Base-by-base conservation (phyloP, 164 flowering plant species). In the Annona cherimola region DNA sequence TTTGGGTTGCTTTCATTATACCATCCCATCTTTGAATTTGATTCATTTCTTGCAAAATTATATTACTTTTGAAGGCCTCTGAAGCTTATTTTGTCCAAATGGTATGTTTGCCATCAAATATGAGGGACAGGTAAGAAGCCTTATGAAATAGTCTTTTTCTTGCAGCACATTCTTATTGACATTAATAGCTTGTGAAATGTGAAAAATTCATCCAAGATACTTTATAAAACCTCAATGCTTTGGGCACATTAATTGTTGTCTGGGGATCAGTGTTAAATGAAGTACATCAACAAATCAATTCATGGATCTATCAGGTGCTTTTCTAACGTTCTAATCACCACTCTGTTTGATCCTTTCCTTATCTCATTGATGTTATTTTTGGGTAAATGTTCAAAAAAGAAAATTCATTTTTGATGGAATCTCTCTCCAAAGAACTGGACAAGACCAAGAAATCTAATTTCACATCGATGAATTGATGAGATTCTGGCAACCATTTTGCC, bases 41-140 rank as follows among this genome's bases (percentile, higher is more conserved):
- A 71, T 76, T 61, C 44, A 5, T 77, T 42, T 46, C 18, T 45
- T 77, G 19, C 75, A 54, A 63, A 20, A 5, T 63, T 8, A 50
- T 63, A 50, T 45, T 69, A 44, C 60, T 71, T 68, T 78, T 79
- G 78, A 77, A 94, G 98, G 97, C 96, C 44, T 91, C 99, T 70
- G 98, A 96, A 66, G 97, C 98, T 67, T 96, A 96, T 96, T 96
- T 76, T 97, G 98, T 66, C 99, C 98, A 75, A 91, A 88, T 87
- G 88, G 84, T 45, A 85, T 91, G 69, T 83, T 82, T 83, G 76
- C 80, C 55, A 83, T 90, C 68, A 76, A 78, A 62, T 78, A 88
- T 68, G 86, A 81, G 40, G 75, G 69, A 73, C 75, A 86, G 94
- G 98, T 90, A 78, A 45, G 3, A 5, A 11, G 1, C 57, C 42